phyloP scores from a whole-genome alignment of 176 grass and related monocot species.

The Secale cereale region DNA sequence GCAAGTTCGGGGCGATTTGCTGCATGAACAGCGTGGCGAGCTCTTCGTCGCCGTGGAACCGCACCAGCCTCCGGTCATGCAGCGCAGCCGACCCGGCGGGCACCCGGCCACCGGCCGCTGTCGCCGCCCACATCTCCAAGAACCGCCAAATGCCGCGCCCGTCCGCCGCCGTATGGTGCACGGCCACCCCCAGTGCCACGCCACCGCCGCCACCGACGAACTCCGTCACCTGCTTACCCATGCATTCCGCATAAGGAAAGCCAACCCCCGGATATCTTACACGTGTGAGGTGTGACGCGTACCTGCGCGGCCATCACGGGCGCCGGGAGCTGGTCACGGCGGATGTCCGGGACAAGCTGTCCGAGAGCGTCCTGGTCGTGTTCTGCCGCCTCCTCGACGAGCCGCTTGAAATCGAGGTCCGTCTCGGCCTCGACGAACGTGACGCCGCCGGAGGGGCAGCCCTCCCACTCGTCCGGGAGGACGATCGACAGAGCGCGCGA shows the following conservation, averaged over 20 bases:
- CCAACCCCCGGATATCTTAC: background rate
- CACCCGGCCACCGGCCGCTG: fast-evolving
- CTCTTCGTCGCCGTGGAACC: conserved; percentile 17
- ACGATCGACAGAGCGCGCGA: background rate
- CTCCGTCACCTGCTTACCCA: conserved; percentile 28
- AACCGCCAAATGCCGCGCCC: conserved; percentile 29
- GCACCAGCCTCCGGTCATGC: conserved; percentile 27
- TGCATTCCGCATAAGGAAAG: background rate
- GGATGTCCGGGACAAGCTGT: conserved; percentile 23
- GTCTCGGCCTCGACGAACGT: conserved; percentile 34
- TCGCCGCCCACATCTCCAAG: conserved; percentile 7
- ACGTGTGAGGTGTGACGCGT: background rate
- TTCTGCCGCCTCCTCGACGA: background rate
- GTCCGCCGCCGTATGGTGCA: conserved; percentile 26
- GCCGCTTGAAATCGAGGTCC: conserved; percentile 11
- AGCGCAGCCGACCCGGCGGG: background rate
- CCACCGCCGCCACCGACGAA: conserved; percentile 4
- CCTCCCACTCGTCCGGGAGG: background rate
- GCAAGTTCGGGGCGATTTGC: conserved; percentile 14
- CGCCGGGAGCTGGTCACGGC: conserved; percentile 6
- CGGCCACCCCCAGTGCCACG: conserved; percentile 11
- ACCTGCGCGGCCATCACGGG: conserved; percentile 24
- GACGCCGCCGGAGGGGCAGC: background rate
- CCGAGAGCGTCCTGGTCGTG: background rate
- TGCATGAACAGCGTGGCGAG: background rate